Evolutionary conservation across 2,329 filamentous ascomycete genomes (phyloP).

Genomic region (Aspergillus amoenus): DNA sequence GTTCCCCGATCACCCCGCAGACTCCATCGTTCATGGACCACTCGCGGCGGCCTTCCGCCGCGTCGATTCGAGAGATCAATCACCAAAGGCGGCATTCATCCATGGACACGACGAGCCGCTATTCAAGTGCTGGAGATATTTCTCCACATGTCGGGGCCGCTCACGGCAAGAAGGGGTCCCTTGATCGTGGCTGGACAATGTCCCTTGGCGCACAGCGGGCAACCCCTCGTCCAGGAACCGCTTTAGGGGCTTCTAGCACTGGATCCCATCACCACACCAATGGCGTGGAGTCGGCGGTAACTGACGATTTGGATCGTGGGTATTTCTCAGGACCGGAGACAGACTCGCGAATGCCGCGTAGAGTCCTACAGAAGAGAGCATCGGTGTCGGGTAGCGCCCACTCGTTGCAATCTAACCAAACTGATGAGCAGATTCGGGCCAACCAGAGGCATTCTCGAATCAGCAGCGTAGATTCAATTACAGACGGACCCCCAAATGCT

Average conservation of each 20-base stretch:
- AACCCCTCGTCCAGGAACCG: slow-evolving; percentile 35
- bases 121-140: slow-evolving; percentile 28
- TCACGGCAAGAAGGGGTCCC: slow-evolving; percentile 58
- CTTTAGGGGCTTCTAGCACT: slow-evolving; percentile 27
- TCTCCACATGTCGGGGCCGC: slow-evolving; percentile 17
- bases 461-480: slow-evolving; percentile 73
- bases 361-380: slow-evolving; percentile 74
- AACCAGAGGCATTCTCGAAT: slow-evolving; percentile 74
- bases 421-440: slow-evolving; percentile 69
- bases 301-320: slow-evolving; percentile 72
- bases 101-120: slow-evolving; percentile 63
- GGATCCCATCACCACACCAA: slow-evolving; percentile 22
- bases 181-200: slow-evolving; percentile 61
- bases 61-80: slow-evolving; percentile 76
- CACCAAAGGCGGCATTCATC: slow-evolving; percentile 87
- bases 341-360: slow-evolving; percentile 69
- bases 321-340: slow-evolving; percentile 91
- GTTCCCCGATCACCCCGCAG: slow-evolving; percentile 47
- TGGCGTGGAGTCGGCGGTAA: slow-evolving; percentile 33
- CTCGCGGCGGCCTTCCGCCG: slow-evolving; percentile 66
- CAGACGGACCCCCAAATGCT: slow-evolving; percentile 47
- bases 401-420: slow-evolving; percentile 72
- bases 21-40: slow-evolving; percentile 43
- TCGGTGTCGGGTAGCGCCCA: slow-evolving; percentile 46
- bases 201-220: slow-evolving; percentile 18